These are phyloP conservation scores for Anastatica hierochuntica DNA, from an alignment of 345 rosid species.

Conservation along the genomic window DNA sequence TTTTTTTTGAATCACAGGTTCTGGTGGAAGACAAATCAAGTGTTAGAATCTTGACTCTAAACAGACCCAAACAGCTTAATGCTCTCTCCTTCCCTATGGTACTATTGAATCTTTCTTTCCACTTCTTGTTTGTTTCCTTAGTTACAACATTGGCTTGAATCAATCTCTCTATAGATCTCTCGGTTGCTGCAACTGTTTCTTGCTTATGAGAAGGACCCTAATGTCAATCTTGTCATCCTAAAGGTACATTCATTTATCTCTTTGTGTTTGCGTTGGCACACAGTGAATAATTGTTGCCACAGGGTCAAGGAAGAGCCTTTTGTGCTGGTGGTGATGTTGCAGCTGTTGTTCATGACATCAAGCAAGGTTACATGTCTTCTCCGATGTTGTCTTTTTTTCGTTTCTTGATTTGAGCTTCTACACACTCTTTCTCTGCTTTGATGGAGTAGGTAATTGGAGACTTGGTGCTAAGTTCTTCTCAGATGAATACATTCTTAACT, in stretches of 20 bases:
- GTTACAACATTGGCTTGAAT: background rate
- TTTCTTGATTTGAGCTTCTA: no score
- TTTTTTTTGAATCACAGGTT: no score
- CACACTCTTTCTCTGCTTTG: no score
- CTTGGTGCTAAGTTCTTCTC: conserved; percentile 36
- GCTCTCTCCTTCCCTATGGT: conserved; percentile 59
- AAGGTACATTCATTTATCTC: conserved; percentile 43
- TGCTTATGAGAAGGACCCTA: conserved; percentile 46
- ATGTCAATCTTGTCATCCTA: conserved; percentile 52
- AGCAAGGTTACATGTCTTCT: no score
- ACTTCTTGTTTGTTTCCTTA: no score
- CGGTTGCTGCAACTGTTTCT: conserved; percentile 47
- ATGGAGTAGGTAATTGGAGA: conserved; percentile 52
- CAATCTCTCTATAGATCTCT: conserved; percentile 34
- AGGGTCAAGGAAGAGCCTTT: conserved; percentile 83
- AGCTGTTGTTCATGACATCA: conserved; percentile 38
- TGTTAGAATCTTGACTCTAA: conserved; percentile 48
- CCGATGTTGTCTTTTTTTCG: no score
- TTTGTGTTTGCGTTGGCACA: background rate
- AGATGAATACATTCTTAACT: conserved; percentile 43
- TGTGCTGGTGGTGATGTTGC: conserved; percentile 82
- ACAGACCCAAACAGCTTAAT: conserved; percentile 69
- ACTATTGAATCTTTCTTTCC: background rate
- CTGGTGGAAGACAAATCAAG: conserved; percentile 44
- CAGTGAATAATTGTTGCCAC: background rate